Evolutionary conservation across 2,329 filamentous ascomycete genomes (phyloP).

Genomic region (Aspergillus brunneoviolaceus): DNA sequence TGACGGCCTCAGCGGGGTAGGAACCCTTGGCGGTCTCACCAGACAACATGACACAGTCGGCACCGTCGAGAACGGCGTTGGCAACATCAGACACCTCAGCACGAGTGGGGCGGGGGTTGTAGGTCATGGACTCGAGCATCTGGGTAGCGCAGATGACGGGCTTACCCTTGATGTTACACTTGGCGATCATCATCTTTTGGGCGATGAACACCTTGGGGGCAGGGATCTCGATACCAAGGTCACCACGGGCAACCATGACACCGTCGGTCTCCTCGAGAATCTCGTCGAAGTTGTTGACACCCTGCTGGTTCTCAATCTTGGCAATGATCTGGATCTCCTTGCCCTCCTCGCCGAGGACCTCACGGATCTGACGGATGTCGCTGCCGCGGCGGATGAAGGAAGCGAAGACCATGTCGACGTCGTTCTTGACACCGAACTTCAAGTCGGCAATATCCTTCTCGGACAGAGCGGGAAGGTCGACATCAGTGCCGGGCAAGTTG

Average conservation of each 20-base stretch:
- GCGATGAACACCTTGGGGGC: constrained; percentile 98
- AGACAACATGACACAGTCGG: constrained; percentile 99
- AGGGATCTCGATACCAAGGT: constrained; percentile 97
- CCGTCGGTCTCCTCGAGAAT: constrained; percentile 95
- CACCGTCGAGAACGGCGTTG: constrained; percentile 95
- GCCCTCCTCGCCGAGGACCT: constrained; percentile 85
- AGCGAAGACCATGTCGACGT: constrained; percentile 98
- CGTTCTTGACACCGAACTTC: constrained; percentile 95
- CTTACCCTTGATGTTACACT: constrained; percentile 99
- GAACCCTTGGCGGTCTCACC: constrained; percentile 97
- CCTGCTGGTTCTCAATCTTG: constrained; percentile 99
- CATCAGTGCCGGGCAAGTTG: constrained; percentile 97
- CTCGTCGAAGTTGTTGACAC: constrained; percentile 99
- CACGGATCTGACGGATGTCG: constrained; percentile 90
- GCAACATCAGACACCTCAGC: constrained; percentile 98
- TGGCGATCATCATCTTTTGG: constrained; percentile 99
- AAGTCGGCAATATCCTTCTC: constrained; percentile 98
- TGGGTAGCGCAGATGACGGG: constrained; percentile 98
- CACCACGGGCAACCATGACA: constrained; percentile 99
- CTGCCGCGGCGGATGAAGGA: constrained; percentile 95
- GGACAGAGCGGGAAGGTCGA: constrained; percentile 93
- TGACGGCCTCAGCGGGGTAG: constrained; percentile 89
- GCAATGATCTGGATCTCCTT: constrained; percentile 98
- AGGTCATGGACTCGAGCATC: constrained; percentile 99
- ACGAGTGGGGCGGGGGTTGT: constrained; percentile 96